Conservation (phyloP, 2,329 filamentous ascomycete genomes). For the Penicillium expansum region DNA sequence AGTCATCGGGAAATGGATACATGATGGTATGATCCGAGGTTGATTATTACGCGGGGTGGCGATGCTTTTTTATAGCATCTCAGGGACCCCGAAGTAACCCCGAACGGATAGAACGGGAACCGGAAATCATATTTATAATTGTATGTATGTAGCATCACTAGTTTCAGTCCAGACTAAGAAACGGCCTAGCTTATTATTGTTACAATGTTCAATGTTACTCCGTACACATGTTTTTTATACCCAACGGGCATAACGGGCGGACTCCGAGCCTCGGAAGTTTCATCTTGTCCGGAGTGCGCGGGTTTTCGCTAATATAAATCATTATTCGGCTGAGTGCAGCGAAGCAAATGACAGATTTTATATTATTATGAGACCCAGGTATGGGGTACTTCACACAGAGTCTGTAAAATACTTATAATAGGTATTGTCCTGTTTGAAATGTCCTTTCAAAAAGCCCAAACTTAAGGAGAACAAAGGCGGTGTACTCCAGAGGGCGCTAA, state of each 20-base stretch:
- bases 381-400: not conserved
- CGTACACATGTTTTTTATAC: not conserved
- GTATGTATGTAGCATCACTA: not conserved
- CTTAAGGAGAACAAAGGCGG: not conserved
- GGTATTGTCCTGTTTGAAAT: not conserved
- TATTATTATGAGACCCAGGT: not conserved
- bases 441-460: not conserved
- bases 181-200: not conserved
- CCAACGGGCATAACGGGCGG: not conserved
- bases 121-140: not conserved
- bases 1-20: not conserved
- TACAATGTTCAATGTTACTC: too few relatives aligned
- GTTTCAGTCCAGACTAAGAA: not conserved
- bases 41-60: not conserved
- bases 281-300: not conserved
- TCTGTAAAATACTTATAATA: not conserved
- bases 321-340: too few relatives aligned
- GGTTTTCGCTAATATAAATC: not conserved
- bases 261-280: conserved; percentile 4
- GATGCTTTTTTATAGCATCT: not conserved
- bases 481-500: not conserved
- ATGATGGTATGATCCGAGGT: not conserved
- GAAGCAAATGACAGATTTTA: too few relatives aligned
- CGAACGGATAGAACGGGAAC: not conserved
- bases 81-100: not conserved